A percentile compares a stretch with the other conserved stretches of the same genome.
These are phyloP conservation scores for Kwoniella sp. DNA, from an alignment of 768 basidiomycete species.

Conservation along the genomic window DNA sequence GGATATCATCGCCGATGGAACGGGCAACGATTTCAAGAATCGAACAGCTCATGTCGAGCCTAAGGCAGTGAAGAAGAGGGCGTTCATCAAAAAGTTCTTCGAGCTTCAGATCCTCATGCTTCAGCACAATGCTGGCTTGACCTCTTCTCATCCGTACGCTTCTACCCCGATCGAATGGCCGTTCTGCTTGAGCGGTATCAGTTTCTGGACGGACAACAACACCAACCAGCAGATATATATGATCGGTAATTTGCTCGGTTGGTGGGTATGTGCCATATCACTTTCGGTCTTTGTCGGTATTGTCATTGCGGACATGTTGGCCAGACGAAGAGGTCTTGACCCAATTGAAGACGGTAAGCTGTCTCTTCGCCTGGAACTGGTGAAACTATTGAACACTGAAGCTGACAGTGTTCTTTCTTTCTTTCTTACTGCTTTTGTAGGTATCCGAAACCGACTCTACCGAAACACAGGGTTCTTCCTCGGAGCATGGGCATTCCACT, in stretches of 20 bases:
- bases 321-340: conserved; percentile 77
- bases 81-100: conserved; percentile 91
- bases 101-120: conserved; percentile 94
- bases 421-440: too few species aligned
- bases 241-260: conserved; percentile 88
- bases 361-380: too few species aligned
- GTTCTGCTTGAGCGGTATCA: conserved; percentile 91
- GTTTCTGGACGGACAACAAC: conserved; percentile 89
- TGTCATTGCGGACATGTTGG: conserved; percentile 82
- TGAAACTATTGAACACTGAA: too few species aligned
- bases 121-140: conserved; percentile 97
- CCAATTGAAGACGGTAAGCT: conserved; percentile 84
- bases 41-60: conserved; percentile 61
- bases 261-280: conserved; percentile 89
- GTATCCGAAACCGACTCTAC: conserved; percentile 88
- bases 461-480: conserved; percentile 96
- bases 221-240: conserved; percentile 91
- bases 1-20: conserved; percentile 72
- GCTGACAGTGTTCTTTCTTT: conserved; percentile 17
- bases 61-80: conserved; percentile 76
- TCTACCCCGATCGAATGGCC: conserved; percentile 98
- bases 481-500: conserved; percentile 91
- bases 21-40: conserved; percentile 62
- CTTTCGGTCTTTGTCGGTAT: conserved; percentile 88
- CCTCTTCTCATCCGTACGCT: conserved; percentile 96